Base-by-base conservation (phyloP, 2,329 filamentous ascomycete species). In the Neurospora sp. region DNA sequence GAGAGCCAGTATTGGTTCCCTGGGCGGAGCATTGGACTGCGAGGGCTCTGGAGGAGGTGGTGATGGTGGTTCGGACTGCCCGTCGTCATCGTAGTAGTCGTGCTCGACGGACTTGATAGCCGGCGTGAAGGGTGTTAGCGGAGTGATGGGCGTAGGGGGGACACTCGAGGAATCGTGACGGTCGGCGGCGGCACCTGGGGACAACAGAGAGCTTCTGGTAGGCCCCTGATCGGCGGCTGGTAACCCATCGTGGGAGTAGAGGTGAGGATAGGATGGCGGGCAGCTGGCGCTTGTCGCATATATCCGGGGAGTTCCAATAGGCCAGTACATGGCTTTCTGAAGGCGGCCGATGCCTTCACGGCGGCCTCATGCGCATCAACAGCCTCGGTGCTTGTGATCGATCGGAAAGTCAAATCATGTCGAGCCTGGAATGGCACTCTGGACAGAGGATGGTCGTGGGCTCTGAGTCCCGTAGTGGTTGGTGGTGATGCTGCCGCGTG, bases 301-400 rank as follows among this genome's bases (percentile, higher is more conserved):
- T 79, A 94, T 89, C 79, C 90, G 89, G 78, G 93, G 92, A 79
- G 92, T 92, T 80, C 91, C 92, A 80, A 93, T 88, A 78, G 93
- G 93, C 93, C 93, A 96, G 86, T 96, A 96, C 93, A 96, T 96
- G 85, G 82, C 84, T 77, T 76, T 71, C 68, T 68, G 62, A 69
- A 72, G 72, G 5, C 28, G 28, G 28, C 72, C 71, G 70, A 71
- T 66, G 38, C 69, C 72, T 67, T 73, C 72, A 74, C 68, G 73
- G 74, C 71, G 73, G 73, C 71, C 69, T 74, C 73, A 72, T 72
- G 71, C 69, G 68, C 73, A 74, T 76, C 66, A 70, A 69, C 72
- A 66, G 39, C 62, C 66, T 71, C 19, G 33, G 38, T 43, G 68
- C 52, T 62, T n/a, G 15, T n/a, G 8, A 28, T 62, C 52, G 23